Base-by-base conservation (phyloP, 352 stramenopile species). In the Aphanomyces euteiches region DNA sequence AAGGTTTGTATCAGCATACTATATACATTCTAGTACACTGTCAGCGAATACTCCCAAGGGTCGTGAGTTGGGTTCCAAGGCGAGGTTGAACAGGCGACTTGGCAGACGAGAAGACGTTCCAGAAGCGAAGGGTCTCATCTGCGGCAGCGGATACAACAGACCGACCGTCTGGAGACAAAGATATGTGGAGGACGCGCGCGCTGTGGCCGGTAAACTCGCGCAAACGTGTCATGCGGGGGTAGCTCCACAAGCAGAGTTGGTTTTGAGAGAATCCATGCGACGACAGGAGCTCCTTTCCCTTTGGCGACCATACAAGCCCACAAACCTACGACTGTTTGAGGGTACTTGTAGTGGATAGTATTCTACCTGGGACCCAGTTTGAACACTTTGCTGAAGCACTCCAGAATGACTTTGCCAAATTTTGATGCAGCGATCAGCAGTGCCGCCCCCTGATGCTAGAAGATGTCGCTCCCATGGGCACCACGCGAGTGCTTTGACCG, bases 401-500 rank as follows among this genome's bases (percentile, higher is more conserved):
- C 89, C 90, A 34, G 90, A 97, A 15, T 81, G 82, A 10, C 93
- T 93, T 78, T 99, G 99, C 97, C 97, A 99, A 73, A 99, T 98
- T 81, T 99, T 99, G 82, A 99, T 99, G 64, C 89, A 97, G 43
- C 97, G 84, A 81, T 99, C 97, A 19, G 97, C 97, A 21, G 97
- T 99, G 71, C 97, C 97, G 39, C 96, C 97, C 60, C 97, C 97
- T 10, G 94, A 97, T 1, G 97, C 97, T 47, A 99, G 86, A 7
- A 99, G 72, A 73, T 98, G 97, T 17, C 95, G 92, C 73, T 99
- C 94, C 85, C 98, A 98, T 7, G 97, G 97, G 76, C 95, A 99
- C 97, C 97, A 99, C 5, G 97, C 96, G 60, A 99, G 89, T 19
- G 97, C 97, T 76, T 99, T 99, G 28, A 99, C 97, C 38, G 97